A percentile compares a stretch with the other conserved stretches of the same genome.
Conservation (phyloP, 1,284 basidiomycete genomes). For the Cryptococcus depauperatus region DNA sequence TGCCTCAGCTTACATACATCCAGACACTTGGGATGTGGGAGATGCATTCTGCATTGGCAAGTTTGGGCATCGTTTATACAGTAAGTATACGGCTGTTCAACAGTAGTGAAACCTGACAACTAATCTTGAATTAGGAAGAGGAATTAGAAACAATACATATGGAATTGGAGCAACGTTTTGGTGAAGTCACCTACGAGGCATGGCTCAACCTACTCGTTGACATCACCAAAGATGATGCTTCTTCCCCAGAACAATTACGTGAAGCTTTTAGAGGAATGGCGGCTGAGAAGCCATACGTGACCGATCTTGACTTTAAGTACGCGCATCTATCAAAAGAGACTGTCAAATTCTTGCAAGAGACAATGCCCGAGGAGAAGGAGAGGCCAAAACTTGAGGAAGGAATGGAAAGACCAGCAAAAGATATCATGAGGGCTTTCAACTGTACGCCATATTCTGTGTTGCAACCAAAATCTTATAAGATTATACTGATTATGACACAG, state of each 20-base stretch:
- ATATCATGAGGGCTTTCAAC: constrained; percentile 23
- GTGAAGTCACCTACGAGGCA: constrained; percentile 84
- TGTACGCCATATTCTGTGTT: no score
- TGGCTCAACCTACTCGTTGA: constrained; percentile 92
- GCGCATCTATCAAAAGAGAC: constrained; percentile 72
- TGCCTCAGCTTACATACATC: constrained; percentile 8
- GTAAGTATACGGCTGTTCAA: constrained; percentile 45
- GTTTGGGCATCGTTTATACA: constrained; percentile 86
- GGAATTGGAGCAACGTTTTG: constrained; percentile 74
- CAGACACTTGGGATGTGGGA: constrained; percentile 70
- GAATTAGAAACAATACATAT: constrained; percentile 80
- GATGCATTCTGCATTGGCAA: constrained; percentile 86
- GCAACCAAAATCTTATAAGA: no score
- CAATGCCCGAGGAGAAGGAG: constrained; percentile 37
- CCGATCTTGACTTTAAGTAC: constrained; percentile 81
- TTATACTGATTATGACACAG: no score
- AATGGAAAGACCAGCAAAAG: constrained; percentile 6
- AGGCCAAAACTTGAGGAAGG: constrained; percentile 11
- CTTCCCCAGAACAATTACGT: constrained; percentile 80
- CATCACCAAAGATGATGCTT: constrained; percentile 85
- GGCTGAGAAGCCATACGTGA: constrained; percentile 86
- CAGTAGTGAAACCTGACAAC: background rate
- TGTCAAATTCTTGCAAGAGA: constrained; percentile 66
- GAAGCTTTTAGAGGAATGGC: constrained; percentile 91
- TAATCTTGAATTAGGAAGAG: constrained; percentile 60